phyloP scores from a whole-genome alignment of 2,329 filamentous ascomycete genomes.

The Fusarium secorum region DNA sequence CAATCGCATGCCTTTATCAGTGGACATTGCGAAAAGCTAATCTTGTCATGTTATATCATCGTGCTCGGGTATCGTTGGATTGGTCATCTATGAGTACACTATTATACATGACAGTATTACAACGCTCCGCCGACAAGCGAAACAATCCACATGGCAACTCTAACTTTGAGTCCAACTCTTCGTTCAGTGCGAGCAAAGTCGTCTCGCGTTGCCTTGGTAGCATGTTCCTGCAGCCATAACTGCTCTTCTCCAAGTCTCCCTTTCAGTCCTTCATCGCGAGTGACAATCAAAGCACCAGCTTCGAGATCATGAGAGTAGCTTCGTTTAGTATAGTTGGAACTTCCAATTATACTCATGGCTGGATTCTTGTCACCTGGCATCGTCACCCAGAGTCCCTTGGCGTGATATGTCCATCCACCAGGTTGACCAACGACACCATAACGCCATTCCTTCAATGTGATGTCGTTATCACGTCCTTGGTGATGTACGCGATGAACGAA shows the following conservation, averaged over 20 bases:
- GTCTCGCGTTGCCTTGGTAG: slow-evolving; percentile 71
- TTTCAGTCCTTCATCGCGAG: slow-evolving; percentile 76
- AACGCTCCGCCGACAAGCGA: slow-evolving; percentile 85
- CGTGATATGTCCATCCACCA: slow-evolving; percentile 96
- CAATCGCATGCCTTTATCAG: slow-evolving; percentile 10
- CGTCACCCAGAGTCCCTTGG: slow-evolving; percentile 93
- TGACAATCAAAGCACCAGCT: slow-evolving; percentile 86
- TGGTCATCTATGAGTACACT: slow-evolving; percentile 11
- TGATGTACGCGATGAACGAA: slow-evolving; percentile 72
- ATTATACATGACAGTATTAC: slow-evolving; percentile 51
- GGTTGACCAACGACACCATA: slow-evolving; percentile 80
- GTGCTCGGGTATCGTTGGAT: slow-evolving; percentile 20
- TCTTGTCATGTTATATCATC: not conserved
- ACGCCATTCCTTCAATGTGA: slow-evolving; percentile 87
- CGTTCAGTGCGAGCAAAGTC: slow-evolving; percentile 85
- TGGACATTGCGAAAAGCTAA: not conserved
- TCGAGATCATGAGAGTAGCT: slow-evolving; percentile 94
- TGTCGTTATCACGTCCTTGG: slow-evolving; percentile 59
- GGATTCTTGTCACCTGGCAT: slow-evolving; percentile 72
- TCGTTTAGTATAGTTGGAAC: slow-evolving; percentile 93
- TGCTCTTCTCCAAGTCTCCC: slow-evolving; percentile 80
- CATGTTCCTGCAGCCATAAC: slow-evolving; percentile 78
- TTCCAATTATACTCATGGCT: slow-evolving; percentile 84
- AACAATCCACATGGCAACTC: slow-evolving; percentile 94
- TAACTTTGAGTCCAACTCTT: slow-evolving; percentile 83